These are phyloP conservation scores for Sambucus nigra DNA, from an alignment of 129 eudicot genomes.

Conservation along the genomic window DNA sequence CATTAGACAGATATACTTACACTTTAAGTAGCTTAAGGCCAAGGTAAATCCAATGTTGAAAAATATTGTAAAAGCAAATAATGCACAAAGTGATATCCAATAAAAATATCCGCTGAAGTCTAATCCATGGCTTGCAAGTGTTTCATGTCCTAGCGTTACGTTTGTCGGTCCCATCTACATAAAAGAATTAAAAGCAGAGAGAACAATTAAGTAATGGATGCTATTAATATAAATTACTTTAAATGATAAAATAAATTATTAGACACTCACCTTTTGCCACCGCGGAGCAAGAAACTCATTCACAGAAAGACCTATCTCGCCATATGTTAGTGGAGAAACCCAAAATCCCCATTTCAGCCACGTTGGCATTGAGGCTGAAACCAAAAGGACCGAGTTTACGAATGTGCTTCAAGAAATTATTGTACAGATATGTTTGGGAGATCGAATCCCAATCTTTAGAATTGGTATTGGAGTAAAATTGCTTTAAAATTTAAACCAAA, in stretches of 20 bases:
- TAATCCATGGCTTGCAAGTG: conserved; percentile 39
- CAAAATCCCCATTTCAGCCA: conserved; percentile 66
- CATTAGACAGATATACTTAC: conserved; percentile 17
- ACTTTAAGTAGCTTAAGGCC: conserved; percentile 45
- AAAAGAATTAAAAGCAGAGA: background rate
- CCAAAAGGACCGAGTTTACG: conserved; percentile 3
- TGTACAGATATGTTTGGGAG: too few species aligned
- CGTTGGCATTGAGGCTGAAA: conserved; percentile 45
- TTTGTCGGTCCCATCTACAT: conserved; percentile 24
- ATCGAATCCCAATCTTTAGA: too few species aligned
- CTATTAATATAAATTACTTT: too few species aligned
- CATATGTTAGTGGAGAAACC: conserved; percentile 46
- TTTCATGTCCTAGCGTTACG: conserved; percentile 34
- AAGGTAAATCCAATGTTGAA: conserved; percentile 34
- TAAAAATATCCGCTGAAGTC: conserved; percentile 30
- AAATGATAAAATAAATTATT: too few species aligned
- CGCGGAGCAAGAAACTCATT: conserved; percentile 59
- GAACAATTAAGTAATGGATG: background rate
- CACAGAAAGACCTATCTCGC: conserved; percentile 47
- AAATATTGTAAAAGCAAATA: conserved; percentile 41
- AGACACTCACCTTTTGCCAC: conserved; percentile 43
- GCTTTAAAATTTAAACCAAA: too few species aligned
- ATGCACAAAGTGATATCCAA: conserved; percentile 49
- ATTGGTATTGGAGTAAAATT: too few species aligned
- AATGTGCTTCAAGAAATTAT: too few species aligned